Percentiles rank a stretch among this genome's conserved stretches.
These are phyloP conservation scores for Delitschia confertaspora DNA, from an alignment of 495 filamentous ascomycete genomes.

Conservation along the genomic window DNA sequence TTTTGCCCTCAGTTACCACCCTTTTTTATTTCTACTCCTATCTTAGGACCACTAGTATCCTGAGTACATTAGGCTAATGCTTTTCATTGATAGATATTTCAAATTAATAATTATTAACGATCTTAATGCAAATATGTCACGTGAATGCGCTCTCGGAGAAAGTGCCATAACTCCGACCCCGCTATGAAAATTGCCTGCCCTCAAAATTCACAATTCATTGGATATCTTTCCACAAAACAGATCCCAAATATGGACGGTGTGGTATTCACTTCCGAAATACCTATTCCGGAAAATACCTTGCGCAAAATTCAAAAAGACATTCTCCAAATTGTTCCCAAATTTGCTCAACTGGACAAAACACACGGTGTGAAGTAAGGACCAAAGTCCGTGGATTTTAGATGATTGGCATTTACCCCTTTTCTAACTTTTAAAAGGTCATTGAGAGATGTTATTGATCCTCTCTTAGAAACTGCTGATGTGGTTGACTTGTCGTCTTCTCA, in stretches of 20 bases:
- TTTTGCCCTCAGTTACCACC: no score
- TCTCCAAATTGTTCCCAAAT: conserved; percentile 3
- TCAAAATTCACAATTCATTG: no score
- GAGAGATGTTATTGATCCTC: conserved; percentile 6
- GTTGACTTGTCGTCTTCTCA: conserved; percentile 20
- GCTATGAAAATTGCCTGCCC: no score
- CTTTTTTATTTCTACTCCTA: no score
- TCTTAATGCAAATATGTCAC: no score
- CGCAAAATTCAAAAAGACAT: conserved; percentile 3
- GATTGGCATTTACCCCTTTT: not conserved
- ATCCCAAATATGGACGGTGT: conserved; percentile 1
- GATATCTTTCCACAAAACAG: no score
- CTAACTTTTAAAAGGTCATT: conserved; percentile 5
- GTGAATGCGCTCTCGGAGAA: no score
- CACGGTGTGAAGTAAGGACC: conserved; percentile 18
- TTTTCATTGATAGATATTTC: no score
- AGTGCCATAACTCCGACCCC: no score
- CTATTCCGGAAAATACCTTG: conserved; percentile 6
- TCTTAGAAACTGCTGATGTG: conserved; percentile 17
- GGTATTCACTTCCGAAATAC: not conserved
- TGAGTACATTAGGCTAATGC: no score
- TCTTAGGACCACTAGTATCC: no score
- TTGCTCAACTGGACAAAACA: conserved; percentile 5
- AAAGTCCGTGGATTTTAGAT: conserved; percentile 16
- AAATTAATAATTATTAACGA: no score